A percentile compares a stretch with the other conserved stretches of the same genome.
phyloP scores from a whole-genome alignment of 129 eudicot species.

The Chrysanthemum makinoi region DNA sequence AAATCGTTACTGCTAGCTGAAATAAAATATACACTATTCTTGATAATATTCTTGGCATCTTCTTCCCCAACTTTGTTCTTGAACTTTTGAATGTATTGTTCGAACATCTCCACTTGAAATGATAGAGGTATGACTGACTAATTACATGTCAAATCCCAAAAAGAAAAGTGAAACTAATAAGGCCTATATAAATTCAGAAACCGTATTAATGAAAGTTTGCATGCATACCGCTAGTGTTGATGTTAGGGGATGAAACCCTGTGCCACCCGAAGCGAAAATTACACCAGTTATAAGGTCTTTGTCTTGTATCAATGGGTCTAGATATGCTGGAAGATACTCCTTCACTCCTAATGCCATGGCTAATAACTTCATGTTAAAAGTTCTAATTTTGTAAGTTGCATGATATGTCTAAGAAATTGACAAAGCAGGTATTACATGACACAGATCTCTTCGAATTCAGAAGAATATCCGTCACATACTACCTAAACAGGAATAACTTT shows the following conservation, averaged over 20 bases:
- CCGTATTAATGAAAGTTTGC: neutral
- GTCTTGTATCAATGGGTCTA: constrained; percentile 46
- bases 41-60: constrained; percentile 32
- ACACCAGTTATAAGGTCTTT: constrained; percentile 75
- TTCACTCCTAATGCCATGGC: constrained; percentile 77
- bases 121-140: constrained; percentile 61
- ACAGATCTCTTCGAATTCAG: neutral
- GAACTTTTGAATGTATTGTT: constrained; percentile 49
- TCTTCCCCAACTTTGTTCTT: constrained; percentile 46
- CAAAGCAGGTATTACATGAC: neutral
- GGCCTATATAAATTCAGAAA: neutral
- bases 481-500: too few relatives aligned
- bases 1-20: constrained; percentile 64
- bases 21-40: constrained; percentile 38
- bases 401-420: too few relatives aligned
- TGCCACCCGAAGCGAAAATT: constrained; percentile 81
- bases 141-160: neutral
- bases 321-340: constrained; percentile 65
- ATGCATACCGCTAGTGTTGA: constrained; percentile 46
- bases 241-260: constrained; percentile 76
- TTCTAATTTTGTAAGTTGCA: too few relatives aligned
- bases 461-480: too few relatives aligned
- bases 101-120: constrained; percentile 53
- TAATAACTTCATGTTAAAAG: constrained; percentile 13
- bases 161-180: neutral